A percentile compares a stretch with the other conserved stretches of the same genome.
Evolutionary conservation across 371 early-diverging fungal genomes (phyloP).

Genomic region (Zopfochytrium polystomum): DNA sequence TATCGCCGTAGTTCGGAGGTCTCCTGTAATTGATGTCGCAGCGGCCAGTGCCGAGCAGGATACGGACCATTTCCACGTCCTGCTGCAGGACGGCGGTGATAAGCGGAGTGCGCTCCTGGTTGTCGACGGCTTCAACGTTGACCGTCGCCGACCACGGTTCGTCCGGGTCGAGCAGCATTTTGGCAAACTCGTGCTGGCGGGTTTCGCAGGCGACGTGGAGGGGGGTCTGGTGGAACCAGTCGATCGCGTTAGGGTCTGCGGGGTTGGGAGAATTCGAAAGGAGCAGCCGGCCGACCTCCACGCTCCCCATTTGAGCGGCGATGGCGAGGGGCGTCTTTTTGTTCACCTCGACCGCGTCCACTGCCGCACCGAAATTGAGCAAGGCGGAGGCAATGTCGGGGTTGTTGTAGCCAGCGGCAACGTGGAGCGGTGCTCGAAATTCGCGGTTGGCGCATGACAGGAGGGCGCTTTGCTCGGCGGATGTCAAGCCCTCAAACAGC

Average conservation of each 20-base stretch:
- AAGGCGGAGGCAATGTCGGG: background rate
- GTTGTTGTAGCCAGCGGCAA: background rate
- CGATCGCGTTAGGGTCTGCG: background rate
- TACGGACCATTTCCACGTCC: background rate
- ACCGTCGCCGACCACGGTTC: background rate
- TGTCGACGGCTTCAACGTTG: background rate
- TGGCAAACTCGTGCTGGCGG: background rate
- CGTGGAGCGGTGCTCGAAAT: background rate
- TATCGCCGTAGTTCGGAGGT: background rate
- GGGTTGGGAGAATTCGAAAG: background rate
- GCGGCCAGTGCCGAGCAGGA: background rate
- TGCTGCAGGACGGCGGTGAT: background rate
- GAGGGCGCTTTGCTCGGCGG: background rate
- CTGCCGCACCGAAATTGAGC: background rate
- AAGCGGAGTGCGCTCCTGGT: background rate
- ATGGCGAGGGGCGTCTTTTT: background rate
- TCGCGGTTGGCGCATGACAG: background rate
- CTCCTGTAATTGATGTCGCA: background rate
- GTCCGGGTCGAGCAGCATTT: background rate
- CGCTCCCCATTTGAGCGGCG: background rate
- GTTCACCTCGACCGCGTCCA: slow-evolving; percentile 1
- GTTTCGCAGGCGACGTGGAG: background rate
- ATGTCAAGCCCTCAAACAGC: slow-evolving; percentile 1
- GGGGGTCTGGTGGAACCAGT: background rate
- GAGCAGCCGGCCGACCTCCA: background rate